phyloP scores from a whole-genome alignment of 805 yeast genomes.

The Suhomyces kilbournensis region DNA sequence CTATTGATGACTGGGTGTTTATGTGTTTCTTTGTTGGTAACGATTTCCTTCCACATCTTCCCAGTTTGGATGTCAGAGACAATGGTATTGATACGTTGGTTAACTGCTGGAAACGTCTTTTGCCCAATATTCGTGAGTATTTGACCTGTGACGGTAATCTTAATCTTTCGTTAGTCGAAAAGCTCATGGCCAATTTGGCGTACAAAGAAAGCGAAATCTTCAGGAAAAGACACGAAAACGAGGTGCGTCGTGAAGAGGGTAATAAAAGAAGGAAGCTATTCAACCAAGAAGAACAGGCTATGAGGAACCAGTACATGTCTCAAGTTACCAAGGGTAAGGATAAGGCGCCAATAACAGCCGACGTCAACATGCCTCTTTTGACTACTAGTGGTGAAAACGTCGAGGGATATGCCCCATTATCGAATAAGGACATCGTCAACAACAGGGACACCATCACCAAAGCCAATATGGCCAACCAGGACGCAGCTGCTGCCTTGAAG shows the following conservation, averaged over 20 bases:
- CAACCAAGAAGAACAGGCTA: slow-evolving; percentile 43
- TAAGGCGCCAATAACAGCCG: slow-evolving; percentile 68
- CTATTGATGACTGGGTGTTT: slow-evolving; percentile 98
- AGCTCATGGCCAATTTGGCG: slow-evolving; percentile 61
- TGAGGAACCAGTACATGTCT: slow-evolving; percentile 44
- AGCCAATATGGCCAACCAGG: slow-evolving; percentile 68
- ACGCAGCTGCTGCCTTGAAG: slow-evolving; percentile 61
- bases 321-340: slow-evolving; percentile 71
- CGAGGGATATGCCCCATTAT: slow-evolving; percentile 58
- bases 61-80: slow-evolving; percentile 91
- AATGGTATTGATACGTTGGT: slow-evolving; percentile 83
- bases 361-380: slow-evolving; percentile 70
- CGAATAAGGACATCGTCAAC: slow-evolving; percentile 68
- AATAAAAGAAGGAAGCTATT: slow-evolving; percentile 55
- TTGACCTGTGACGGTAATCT: slow-evolving; percentile 88
- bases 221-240: slow-evolving; percentile 63
- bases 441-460: slow-evolving; percentile 59
- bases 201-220: slow-evolving; percentile 77
- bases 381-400: slow-evolving; percentile 73
- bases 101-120: slow-evolving; percentile 73
- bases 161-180: slow-evolving; percentile 73
- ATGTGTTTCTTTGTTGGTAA: slow-evolving; percentile 99
- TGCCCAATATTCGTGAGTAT: slow-evolving; percentile 69
- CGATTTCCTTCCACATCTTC: slow-evolving; percentile 95
- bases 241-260: slow-evolving; percentile 63